These are phyloP conservation scores for Scenedesmus sp. DNA, from an alignment of 163 green algal genomes.

Conservation along the genomic window DNA sequence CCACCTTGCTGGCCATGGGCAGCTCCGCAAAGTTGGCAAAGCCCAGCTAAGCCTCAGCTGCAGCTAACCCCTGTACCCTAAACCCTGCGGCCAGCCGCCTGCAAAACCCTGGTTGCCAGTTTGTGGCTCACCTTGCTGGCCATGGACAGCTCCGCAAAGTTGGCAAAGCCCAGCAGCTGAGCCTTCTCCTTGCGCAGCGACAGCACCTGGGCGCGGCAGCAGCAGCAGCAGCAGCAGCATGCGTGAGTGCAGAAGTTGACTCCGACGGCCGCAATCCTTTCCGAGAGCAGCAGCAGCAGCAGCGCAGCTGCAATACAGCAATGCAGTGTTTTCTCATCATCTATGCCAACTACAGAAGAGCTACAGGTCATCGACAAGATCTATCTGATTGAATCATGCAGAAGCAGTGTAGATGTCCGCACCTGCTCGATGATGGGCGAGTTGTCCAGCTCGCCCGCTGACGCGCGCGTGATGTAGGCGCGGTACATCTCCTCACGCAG, in stretches of 20 bases:
- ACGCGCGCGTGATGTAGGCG: constrained; percentile 89
- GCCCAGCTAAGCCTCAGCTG: too few relatives aligned
- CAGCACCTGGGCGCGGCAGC: constrained; percentile 67
- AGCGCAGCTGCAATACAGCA: too few relatives aligned
- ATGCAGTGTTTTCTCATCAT: too few relatives aligned
- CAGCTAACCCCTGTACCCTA: too few relatives aligned
- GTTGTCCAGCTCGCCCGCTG: constrained; percentile 90
- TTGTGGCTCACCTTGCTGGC: constrained; percentile 78
- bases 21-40: not conserved
- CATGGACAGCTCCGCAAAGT: constrained; percentile 91
- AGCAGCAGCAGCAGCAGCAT: not conserved
- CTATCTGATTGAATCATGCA: too few relatives aligned
- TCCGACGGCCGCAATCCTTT: not conserved
- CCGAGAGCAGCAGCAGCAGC: not conserved
- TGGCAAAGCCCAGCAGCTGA: constrained; percentile 90
- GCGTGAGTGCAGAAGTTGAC: not conserved
- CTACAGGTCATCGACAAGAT: too few relatives aligned
- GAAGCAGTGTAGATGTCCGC: constrained; percentile 55
- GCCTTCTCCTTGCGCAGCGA: constrained; percentile 91
- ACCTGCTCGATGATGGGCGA: constrained; percentile 89
- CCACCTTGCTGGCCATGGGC: not conserved
- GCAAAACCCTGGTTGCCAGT: too few relatives aligned
- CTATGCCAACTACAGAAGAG: too few relatives aligned
- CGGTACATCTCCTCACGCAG: constrained; percentile 73
- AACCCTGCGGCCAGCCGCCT: too few relatives aligned